phyloP scores from a whole-genome alignment of 2,329 filamentous ascomycete species.

The Fusarium citri region DNA sequence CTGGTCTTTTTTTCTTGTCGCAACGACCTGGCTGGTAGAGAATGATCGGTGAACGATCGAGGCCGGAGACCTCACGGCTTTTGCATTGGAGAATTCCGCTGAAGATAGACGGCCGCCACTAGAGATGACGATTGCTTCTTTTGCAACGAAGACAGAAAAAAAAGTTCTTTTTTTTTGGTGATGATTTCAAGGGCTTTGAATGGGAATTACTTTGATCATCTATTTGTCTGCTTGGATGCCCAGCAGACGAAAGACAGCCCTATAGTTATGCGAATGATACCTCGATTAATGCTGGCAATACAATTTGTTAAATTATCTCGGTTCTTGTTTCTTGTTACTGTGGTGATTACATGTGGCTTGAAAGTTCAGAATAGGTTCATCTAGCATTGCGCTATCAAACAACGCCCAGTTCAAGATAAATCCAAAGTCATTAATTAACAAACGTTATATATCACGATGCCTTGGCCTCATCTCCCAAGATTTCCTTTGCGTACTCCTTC shows the following conservation, averaged over 20 bases:
- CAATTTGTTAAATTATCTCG: slow-evolving; percentile 2
- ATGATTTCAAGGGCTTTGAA: slow-evolving; percentile 27
- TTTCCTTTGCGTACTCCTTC: slow-evolving; percentile 68
- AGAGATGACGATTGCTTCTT: slow-evolving; percentile 43
- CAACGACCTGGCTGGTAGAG: slow-evolving; percentile 19
- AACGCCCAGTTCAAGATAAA: neutral
- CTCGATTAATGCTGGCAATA: slow-evolving; percentile 33
- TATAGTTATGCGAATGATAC: slow-evolving; percentile 35
- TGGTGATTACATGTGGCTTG: neutral
- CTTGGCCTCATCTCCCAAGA: slow-evolving; percentile 42
- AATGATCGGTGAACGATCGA: slow-evolving; percentile 13
- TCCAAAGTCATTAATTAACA: neutral
- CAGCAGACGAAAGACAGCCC: slow-evolving; percentile 7
- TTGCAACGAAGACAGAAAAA: slow-evolving; percentile 37
- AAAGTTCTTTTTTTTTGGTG: slow-evolving; percentile 40
- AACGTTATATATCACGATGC: slow-evolving; percentile 3
- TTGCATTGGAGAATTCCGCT: slow-evolving; percentile 23
- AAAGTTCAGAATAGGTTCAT: neutral
- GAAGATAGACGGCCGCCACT: slow-evolving; percentile 32
- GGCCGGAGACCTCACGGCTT: slow-evolving; percentile 29
- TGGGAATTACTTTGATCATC: slow-evolving; percentile 17
- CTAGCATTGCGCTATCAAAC: neutral
- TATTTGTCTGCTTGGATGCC: slow-evolving; percentile 22
- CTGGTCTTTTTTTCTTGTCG: slow-evolving; percentile 15
- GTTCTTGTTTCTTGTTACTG: too few species aligned